phyloP scores from a whole-genome alignment of 345 rosid genomes.

The Luvunga scandens region DNA sequence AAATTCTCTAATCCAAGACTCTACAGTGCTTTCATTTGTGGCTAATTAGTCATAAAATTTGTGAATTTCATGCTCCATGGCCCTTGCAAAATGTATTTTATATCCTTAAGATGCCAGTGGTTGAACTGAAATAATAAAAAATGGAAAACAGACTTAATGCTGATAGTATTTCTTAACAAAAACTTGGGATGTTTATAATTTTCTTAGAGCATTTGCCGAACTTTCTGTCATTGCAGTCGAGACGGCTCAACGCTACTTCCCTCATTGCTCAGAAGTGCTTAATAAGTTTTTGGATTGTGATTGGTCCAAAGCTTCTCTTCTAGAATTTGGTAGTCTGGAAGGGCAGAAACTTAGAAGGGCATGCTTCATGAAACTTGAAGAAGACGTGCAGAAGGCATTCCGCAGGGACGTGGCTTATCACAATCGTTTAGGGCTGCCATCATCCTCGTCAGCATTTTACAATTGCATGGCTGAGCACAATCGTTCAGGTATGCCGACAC shows the following conservation, averaged over 20 bases:
- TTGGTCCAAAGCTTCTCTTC: constrained; percentile 22
- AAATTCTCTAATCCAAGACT: not conserved
- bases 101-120: not conserved
- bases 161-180: too few species aligned
- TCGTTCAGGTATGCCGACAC: too few species aligned
- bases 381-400: constrained; percentile 40
- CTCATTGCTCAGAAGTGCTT: constrained; percentile 40
- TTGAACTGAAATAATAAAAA: too few species aligned
- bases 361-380: constrained; percentile 40
- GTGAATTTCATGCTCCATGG: too few species aligned
- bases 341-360: constrained; percentile 32
- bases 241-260: constrained; percentile 35
- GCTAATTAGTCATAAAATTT: not conserved
- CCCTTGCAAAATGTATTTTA: not conserved
- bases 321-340: constrained; percentile 36
- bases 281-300: constrained; percentile 36
- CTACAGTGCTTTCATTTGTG: not conserved
- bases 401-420: constrained; percentile 37
- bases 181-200: not conserved
- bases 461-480: too few species aligned
- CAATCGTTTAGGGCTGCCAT: constrained; percentile 12
- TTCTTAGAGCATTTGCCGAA: not conserved
- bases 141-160: too few species aligned
- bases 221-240: constrained; percentile 34
- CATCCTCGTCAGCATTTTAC: constrained; percentile 16